Evolutionary conservation across 2,329 filamentous ascomycete genomes (phyloP).

Genomic region (Penicillium sp.): DNA sequence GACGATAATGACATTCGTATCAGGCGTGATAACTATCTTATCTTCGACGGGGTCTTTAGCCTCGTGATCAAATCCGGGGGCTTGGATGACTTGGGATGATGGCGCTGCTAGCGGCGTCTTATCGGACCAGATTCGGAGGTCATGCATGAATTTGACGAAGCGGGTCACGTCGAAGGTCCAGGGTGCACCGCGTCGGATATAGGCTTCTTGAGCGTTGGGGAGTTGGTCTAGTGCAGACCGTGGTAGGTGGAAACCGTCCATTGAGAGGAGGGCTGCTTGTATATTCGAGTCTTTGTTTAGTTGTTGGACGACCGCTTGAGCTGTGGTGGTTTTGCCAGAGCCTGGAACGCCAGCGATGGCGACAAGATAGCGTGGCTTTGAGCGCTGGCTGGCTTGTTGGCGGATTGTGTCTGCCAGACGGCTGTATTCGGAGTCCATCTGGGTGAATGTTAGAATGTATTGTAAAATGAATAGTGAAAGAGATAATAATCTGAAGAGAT

Average conservation of each 20-base stretch:
- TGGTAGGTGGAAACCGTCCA: constrained; percentile 49
- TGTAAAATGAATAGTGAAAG: neutral
- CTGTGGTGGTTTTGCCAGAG: constrained; percentile 45
- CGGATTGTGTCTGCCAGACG: constrained; percentile 28
- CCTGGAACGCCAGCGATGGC: constrained; percentile 43
- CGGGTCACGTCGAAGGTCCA: constrained; percentile 46
- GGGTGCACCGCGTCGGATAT: constrained; percentile 44
- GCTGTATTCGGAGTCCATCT: constrained; percentile 36
- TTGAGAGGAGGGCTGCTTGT: constrained; percentile 37
- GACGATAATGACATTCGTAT: constrained; percentile 29
- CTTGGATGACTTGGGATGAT: constrained; percentile 26
- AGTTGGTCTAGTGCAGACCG: constrained; percentile 39
- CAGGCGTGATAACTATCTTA: constrained; percentile 34
- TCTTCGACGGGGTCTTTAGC: constrained; percentile 43
- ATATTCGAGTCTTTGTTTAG: constrained; percentile 28
- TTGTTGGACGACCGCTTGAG: constrained; percentile 35
- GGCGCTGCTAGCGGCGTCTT: constrained; percentile 15
- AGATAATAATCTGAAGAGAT: neutral
- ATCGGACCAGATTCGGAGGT: constrained; percentile 36
- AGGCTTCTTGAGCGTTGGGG: constrained; percentile 42
- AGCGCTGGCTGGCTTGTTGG: constrained; percentile 23
- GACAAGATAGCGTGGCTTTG: constrained; percentile 32
- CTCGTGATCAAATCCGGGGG: constrained; percentile 46
- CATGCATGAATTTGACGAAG: constrained; percentile 38
- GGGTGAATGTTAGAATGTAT: constrained; percentile 4